Evolutionary conservation across 441 rosid species (phyloP), one percentile per base, ranked within the genome.

Genomic region (Gossypium davidsonii): DNA sequence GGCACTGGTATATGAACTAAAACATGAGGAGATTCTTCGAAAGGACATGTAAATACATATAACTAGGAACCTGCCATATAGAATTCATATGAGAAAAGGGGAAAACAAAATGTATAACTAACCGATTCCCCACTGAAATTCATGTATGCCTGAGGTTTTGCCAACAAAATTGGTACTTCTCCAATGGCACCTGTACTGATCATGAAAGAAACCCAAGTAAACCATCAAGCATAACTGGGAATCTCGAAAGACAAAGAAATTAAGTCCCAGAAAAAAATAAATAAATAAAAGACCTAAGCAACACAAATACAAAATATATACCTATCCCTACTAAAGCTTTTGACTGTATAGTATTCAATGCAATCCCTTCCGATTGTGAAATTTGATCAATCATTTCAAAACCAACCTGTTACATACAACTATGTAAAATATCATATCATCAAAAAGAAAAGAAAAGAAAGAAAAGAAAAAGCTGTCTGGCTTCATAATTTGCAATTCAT

Each of bases 301-400:
- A 51, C 10, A 15, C 1, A 34, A 76, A 73, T 15, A 39, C 65
- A 48, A 57, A 76, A 65, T 60, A 74, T 79, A 77, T 82, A 94
- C 98, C 98, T 88, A 94, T 92, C 73, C 98, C 98, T 51, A 94
- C 79, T 12, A 94, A 80, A 73, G 98, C 94, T 76, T 94, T 94
- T 0, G 98, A 92, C 73, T 92, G 98, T 79, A 94, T 89, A 0
- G 97, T 90, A 80, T 92, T 92, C 86, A 94, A 78, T 25, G 73
- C 55, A 74, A 94, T 79, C 14, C 92, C 85, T 83, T 91, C 85
- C 1, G 84, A 88, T 72, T 59, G 70, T 46, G 97, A 87, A 71
- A 94, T 83, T 68, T 46, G 73, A 82, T 94, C 97, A 20, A 94
- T 84, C 97, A 90, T 92, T 80, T 94, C 97, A 23, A 94, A 94